Base-by-base conservation (phyloP, 2,329 filamentous ascomycete genomes). In the Pseudocercospora macadamiae region DNA sequence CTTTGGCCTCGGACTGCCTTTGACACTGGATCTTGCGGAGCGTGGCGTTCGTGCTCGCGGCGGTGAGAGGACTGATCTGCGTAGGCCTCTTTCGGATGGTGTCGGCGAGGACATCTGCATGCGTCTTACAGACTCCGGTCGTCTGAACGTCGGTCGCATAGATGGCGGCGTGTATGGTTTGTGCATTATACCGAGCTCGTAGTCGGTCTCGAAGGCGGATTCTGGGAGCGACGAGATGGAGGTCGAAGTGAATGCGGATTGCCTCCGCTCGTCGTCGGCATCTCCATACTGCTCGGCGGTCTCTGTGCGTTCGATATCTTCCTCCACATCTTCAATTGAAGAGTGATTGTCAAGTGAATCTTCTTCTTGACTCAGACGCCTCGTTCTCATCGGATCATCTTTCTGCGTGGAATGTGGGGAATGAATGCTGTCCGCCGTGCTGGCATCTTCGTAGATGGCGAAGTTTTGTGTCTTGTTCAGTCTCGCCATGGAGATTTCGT, bases 71-170 rank as follows among this genome's bases (percentile, higher is more conserved):
- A 62, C 52, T 8, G 66, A 68, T 48, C 62, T 58, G 16, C 66
- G 51, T 1, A 67, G 83, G n/a, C 79, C 81, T 34, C 73, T 73
- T 49, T 80, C 75, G 0, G 86, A 87, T 0, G 81, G 77, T 0
- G 85, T 77, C 0, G 87, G 88, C 0, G 87, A 89, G 1, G 83
- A 82, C 86, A 91, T 89, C 64, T 91, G 89, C 75, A 90, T 81
- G 1, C 86, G 86, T 51, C 86, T 85, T 6, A 90, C 84, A 10
- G 86, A 86, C 1, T 87, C 88, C 0, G 88, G 84, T 10, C 88
- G 88, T 48, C 88, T 82, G 71, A 91, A 91, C 1, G 84, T 82
- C 4, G 86, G 83, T 2, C 88, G 82, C 7, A 82, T 80, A 6
- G 83, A 84, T 6, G 81, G 80, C 54, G 87, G 83, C 19, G 82